A percentile compares a stretch with the other conserved stretches of the same genome.
Evolutionary conservation across 2,329 filamentous ascomycete genomes (phyloP).

Genomic region (Xylaria sp.): DNA sequence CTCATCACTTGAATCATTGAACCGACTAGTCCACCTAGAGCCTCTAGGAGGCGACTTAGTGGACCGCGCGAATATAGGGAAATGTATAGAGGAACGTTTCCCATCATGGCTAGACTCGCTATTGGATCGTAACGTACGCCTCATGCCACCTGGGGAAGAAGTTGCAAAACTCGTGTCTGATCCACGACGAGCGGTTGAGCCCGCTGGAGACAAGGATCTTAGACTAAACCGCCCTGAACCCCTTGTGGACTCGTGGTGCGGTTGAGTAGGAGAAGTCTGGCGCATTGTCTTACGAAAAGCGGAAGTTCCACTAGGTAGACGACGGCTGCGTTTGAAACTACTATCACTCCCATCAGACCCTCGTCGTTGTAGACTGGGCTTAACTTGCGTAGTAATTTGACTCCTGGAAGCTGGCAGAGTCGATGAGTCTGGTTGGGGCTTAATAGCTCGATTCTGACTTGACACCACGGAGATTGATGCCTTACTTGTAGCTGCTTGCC

Average conservation of each 20-base stretch:
- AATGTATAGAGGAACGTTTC: constrained; percentile 51
- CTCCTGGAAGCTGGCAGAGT: constrained; percentile 24
- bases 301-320: constrained; percentile 59
- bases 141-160: constrained; percentile 53
- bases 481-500: constrained; percentile 27
- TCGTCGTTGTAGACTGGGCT: constrained; percentile 58
- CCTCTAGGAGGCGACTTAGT: constrained; percentile 46
- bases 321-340: constrained; percentile 78
- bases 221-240: constrained; percentile 73
- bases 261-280: constrained; percentile 51
- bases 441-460: constrained; percentile 23
- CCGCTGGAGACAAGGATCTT: constrained; percentile 74
- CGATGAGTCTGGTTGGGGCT: constrained; percentile 21
- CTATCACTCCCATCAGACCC: constrained; percentile 77
- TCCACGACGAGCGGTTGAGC: constrained; percentile 61
- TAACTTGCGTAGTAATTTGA: constrained; percentile 25
- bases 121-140: constrained; percentile 56
- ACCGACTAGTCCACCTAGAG: constrained; percentile 56
- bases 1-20: constrained; percentile 72
- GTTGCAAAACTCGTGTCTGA: constrained; percentile 54
- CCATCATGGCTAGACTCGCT: constrained; percentile 52
- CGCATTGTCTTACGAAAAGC: constrained; percentile 82
- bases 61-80: constrained; percentile 57
- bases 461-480: constrained; percentile 14
- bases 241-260: constrained; percentile 51